These are phyloP conservation scores for Clavispora fructus DNA, from an alignment of 805 yeast species.

Conservation along the genomic window DNA sequence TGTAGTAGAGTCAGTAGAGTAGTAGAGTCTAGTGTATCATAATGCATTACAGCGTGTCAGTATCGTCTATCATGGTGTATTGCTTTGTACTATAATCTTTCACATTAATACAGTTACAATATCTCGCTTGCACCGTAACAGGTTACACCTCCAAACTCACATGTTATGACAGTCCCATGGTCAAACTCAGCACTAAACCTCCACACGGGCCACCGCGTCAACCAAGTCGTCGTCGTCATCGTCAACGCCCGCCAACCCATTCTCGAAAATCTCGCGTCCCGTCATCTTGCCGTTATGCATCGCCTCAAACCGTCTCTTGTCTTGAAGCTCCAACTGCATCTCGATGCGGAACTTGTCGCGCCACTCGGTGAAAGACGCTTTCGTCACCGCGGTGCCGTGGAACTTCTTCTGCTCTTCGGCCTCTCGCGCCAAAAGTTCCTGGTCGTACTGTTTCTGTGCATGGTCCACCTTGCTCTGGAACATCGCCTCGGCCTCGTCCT, in stretches of 20 bases:
- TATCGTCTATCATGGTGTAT: too few relatives aligned
- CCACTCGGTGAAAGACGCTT: conserved; percentile 72
- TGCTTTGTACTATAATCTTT: too few relatives aligned
- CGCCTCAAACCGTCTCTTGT: conserved; percentile 43
- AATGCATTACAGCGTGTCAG: too few relatives aligned
- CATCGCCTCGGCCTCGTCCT: conserved; percentile 72
- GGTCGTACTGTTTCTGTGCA: conserved; percentile 55
- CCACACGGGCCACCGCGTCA: conserved; percentile 15
- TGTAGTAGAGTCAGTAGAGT: too few relatives aligned
- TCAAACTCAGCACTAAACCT: conserved; percentile 1
- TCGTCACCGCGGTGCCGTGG: conserved; percentile 83
- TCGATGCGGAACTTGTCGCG: conserved; percentile 65
- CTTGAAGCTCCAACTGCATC: conserved; percentile 59
- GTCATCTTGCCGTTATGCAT: conserved; percentile 75
- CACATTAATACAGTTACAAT: too few relatives aligned
- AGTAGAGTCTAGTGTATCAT: too few relatives aligned
- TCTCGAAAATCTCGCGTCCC: conserved; percentile 86
- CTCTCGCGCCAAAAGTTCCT: conserved; percentile 58
- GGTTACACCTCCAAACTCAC: too few relatives aligned
- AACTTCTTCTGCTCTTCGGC: conserved; percentile 84
- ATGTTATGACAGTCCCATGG: too few relatives aligned
- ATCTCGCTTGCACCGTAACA: too few relatives aligned
- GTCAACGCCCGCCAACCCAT: conserved; percentile 73
- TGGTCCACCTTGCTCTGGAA: conserved; percentile 53
- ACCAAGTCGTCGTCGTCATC: conserved; percentile 33